Conservation (phyloP, 495 filamentous ascomycete genomes). For the Friedmanniomyces simplex region DNA sequence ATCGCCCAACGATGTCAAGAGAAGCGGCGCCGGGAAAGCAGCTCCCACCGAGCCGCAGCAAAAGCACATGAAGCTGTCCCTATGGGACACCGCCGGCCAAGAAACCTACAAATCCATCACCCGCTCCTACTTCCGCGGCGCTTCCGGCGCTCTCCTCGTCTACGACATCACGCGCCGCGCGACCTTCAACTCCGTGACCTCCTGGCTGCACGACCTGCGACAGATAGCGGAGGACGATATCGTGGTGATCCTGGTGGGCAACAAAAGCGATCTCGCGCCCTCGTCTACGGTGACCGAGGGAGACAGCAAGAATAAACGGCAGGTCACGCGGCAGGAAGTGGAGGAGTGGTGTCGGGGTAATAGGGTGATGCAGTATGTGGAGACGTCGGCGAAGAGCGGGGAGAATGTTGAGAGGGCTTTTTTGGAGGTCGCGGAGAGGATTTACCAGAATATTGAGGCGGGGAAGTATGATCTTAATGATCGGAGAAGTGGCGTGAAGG, state of each 20-base stretch:
- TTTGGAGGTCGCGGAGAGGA: constrained; percentile 81
- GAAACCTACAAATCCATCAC: constrained; percentile 96
- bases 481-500: constrained; percentile 85
- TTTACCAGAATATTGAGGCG: constrained; percentile 88
- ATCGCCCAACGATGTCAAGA: constrained; percentile 31
- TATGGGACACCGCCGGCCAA: constrained; percentile 97
- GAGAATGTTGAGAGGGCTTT: constrained; percentile 90
- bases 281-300: constrained; percentile 25
- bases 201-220: constrained; percentile 87
- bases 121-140: constrained; percentile 87
- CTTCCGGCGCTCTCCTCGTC: constrained; percentile 81
- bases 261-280: constrained; percentile 72
- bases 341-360: constrained; percentile 78
- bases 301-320: constrained; percentile 49
- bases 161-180: constrained; percentile 81
- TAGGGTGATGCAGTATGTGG: constrained; percentile 77
- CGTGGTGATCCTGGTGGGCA: constrained; percentile 86
- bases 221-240: constrained; percentile 91
- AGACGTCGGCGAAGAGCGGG: constrained; percentile 91
- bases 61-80: constrained; percentile 52
- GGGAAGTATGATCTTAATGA: constrained; percentile 93
- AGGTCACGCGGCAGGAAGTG: constrained; percentile 69
- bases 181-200: constrained; percentile 76
- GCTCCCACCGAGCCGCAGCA: constrained; percentile 33
- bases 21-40: constrained; percentile 21